phyloP scores from a whole-genome alignment of 78 protist species.

The Dictyostelium purpureum region DNA sequence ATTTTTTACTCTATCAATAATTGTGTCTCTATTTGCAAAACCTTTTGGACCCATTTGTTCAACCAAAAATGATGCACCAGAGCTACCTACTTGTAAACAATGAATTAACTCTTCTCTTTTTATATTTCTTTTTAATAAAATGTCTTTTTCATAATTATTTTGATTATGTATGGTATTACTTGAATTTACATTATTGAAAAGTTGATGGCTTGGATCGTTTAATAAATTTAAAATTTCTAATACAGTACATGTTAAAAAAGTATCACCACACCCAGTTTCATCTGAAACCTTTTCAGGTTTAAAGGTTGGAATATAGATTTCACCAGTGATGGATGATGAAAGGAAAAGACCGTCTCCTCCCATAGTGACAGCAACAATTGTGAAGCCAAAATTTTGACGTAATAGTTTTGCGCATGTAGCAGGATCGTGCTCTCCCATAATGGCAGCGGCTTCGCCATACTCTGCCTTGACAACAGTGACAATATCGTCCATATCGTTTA shows the following conservation, averaged over 20 bases:
- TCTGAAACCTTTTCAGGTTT: slow-evolving; percentile 49
- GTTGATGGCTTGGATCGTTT: not conserved
- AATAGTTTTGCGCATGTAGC: slow-evolving; percentile 35
- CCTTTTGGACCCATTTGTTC: slow-evolving; percentile 77
- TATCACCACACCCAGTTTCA: slow-evolving; percentile 78
- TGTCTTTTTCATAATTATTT: not conserved
- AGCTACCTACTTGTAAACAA: slow-evolving; percentile 68
- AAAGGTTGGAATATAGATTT: slow-evolving; percentile 62
- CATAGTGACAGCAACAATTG: slow-evolving; percentile 42
- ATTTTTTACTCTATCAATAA: slow-evolving; percentile 34
- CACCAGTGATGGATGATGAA: slow-evolving; percentile 49
- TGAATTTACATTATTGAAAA: not conserved
- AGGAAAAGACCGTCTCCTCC: slow-evolving; percentile 72
- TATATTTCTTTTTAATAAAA: not conserved
- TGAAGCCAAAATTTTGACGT: slow-evolving; percentile 22
- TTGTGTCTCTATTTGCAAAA: slow-evolving; percentile 21
- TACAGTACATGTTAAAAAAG: slow-evolving; percentile 46
- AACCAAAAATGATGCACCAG: slow-evolving; percentile 75
- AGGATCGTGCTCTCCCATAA: slow-evolving; percentile 47
- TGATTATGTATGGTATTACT: not conserved
- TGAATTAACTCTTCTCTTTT: slow-evolving; percentile 27
- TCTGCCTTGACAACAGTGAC: slow-evolving; percentile 52
- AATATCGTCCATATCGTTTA: not conserved
- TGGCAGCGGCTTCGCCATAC: slow-evolving; percentile 72
- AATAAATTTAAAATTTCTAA: slow-evolving; percentile 33